Evolutionary conservation across 2,329 filamentous ascomycete genomes (phyloP), one percentile per base, ranked within the genome.

Genomic region (Colletotrichum sp.): DNA sequence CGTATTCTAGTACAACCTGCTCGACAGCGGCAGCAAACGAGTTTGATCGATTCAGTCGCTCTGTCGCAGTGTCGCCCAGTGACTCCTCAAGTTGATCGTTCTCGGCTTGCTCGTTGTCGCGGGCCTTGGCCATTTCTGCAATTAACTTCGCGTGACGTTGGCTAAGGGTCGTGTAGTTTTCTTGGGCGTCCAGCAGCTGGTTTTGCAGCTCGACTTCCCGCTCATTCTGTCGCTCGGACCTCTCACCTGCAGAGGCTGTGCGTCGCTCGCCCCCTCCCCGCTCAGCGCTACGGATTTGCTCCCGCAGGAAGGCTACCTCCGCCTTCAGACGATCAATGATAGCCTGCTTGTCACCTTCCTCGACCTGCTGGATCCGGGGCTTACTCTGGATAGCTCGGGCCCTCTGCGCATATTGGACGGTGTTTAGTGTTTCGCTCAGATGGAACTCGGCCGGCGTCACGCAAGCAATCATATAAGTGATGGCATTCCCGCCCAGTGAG

Each of bases 381-480:
- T 98, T 99, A 86, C 95, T 98, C 87, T 99, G 97, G 76, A 99
- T 99, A 3, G 96, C 96, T 78, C 97, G 94, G 78, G 97, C 98
- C 78, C 97, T 92, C 86, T 99, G 97, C 8, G 97, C 97, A 85
- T 99, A 99, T 84, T 98, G 95, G 26, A 99, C 95, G 0, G 97
- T 99, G 84, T 99, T 99, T 74, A 99, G 88, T 0, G 98, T 99
- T 86, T 99, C 97, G 86, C 96, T 99, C 60, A 99, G 89, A 84
- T 99, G 97, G 83, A 99, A 99, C 83, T 98, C 96, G 16, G 96
- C 95, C 0, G 96, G 96, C 1, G 96, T 99, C 34, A 99, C 96
- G 86, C 97, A 99, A 10, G 97, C 97, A 86, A 99, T 97, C 97
- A 99, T 99, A 87, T 99, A 99, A 1, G 97, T 99, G 83, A 98